Conservation (phyloP, 441 rosid genomes). For the Arabidopsis lyrata region DNA sequence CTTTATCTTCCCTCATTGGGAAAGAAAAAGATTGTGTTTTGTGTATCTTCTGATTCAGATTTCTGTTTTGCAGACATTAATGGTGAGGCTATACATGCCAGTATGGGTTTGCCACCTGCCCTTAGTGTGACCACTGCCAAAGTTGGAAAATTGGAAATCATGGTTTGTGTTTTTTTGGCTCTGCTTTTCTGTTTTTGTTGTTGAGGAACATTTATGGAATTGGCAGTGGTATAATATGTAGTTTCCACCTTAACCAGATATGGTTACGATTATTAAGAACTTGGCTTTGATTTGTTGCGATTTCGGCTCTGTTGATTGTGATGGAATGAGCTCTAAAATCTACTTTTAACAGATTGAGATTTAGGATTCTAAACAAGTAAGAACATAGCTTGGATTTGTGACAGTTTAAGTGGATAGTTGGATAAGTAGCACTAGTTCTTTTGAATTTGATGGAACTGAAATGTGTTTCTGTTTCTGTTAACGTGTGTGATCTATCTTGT, state of each 20-base stretch:
- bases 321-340: too few relatives aligned
- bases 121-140: conserved; percentile 86
- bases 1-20: not conserved
- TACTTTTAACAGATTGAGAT: not conserved
- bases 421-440: not conserved
- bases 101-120: conserved; percentile 99
- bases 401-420: conserved; percentile 9
- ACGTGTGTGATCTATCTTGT: conserved; percentile 12
- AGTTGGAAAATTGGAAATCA: conserved; percentile 87
- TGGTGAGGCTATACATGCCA: conserved; percentile 97
- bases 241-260: conserved; percentile 9
- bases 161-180: conserved; percentile 59
- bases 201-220: conserved; percentile 7
- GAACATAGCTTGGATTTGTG: conserved; percentile 14
- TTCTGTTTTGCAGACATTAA: conserved; percentile 67
- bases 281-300: not conserved
- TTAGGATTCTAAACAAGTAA: not conserved
- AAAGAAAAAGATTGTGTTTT: not conserved
- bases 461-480: not conserved
- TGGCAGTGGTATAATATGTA: not conserved
- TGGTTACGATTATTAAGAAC: conserved; percentile 8
- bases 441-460: conserved; percentile 15
- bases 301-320: not conserved
- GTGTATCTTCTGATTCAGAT: not conserved
- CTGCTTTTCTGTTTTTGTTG: not conserved